Evolutionary conservation across 2,329 filamentous ascomycete genomes (phyloP).

Genomic region (Mycocentrospora acerina): DNA sequence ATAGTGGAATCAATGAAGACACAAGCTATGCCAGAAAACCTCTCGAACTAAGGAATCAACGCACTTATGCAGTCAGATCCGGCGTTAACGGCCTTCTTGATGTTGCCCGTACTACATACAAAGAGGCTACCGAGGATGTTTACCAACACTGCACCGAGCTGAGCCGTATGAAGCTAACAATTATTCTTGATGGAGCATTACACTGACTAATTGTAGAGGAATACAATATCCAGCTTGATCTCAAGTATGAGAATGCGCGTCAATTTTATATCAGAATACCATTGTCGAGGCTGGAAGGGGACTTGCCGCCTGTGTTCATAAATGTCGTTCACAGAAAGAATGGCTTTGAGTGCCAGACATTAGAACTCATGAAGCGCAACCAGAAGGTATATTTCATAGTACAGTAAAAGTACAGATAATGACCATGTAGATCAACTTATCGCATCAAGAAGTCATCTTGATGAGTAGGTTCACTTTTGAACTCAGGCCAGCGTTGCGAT

Average conservation of each 20-base stretch:
- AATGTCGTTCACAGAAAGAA: constrained; percentile 73
- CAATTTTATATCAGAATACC: constrained; percentile 77
- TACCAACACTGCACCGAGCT: constrained; percentile 69
- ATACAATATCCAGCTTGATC: constrained; percentile 61
- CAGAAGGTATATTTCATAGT: constrained; percentile 37
- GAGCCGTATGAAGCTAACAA: constrained; percentile 52
- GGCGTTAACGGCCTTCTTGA: constrained; percentile 85
- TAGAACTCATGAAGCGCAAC: constrained; percentile 79
- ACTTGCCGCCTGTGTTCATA: constrained; percentile 70
- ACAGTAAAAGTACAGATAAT: constrained; percentile 1
- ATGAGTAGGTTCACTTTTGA: constrained; percentile 56
- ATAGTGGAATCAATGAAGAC: constrained; percentile 74
- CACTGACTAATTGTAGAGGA: constrained; percentile 37
- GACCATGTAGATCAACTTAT: constrained; percentile 69
- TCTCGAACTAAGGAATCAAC: constrained; percentile 83
- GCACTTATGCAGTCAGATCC: constrained; percentile 86
- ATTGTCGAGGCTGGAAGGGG: constrained; percentile 61
- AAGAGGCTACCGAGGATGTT: constrained; percentile 80
- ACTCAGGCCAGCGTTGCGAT: too few relatives aligned
- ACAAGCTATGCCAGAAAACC: constrained; percentile 76
- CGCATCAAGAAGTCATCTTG: constrained; percentile 79
- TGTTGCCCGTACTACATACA: constrained; percentile 84
- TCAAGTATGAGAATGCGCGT: constrained; percentile 75
- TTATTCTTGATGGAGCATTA: neutral
- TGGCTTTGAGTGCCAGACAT: constrained; percentile 83